These are phyloP conservation scores for Mucor indicus DNA, from an alignment of 371 early-diverging fungal species.

Conservation along the genomic window DNA sequence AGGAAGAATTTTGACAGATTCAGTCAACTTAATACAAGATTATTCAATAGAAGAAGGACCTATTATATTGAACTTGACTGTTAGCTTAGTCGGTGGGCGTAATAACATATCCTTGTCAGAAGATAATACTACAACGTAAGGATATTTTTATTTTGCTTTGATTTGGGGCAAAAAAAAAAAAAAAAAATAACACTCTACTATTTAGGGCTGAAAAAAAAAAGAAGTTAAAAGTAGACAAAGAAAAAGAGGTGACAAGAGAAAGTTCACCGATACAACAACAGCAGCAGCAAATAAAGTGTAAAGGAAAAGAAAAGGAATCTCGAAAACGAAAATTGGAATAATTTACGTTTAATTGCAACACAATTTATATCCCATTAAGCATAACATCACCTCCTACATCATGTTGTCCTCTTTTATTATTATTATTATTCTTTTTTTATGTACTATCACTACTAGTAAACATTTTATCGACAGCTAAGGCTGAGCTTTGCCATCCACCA, in stretches of 20 bases:
- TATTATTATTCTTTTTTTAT: not conserved
- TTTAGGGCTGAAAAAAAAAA: no score
- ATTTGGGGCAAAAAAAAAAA: not conserved
- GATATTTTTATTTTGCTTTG: no score
- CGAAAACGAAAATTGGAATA: slow-evolving; percentile 2
- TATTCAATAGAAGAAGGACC: slow-evolving; percentile 7
- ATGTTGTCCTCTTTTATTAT: not conserved
- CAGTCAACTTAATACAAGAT: slow-evolving; percentile 7
- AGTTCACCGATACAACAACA: no score
- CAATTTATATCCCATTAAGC: not conserved
- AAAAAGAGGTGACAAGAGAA: not conserved
- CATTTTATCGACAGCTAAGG: slow-evolving; percentile 10
- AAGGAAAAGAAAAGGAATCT: slow-evolving; percentile 4
- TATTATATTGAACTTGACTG: slow-evolving; percentile 16
- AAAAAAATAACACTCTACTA: not conserved
- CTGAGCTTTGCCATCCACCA: slow-evolving; percentile 35
- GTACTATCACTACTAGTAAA: not conserved
- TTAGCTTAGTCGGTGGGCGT: slow-evolving; percentile 14
- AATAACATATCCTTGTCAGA: not conserved
- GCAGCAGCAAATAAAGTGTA: not conserved
- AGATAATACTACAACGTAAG: not conserved
- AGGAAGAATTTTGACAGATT: slow-evolving; percentile 17
- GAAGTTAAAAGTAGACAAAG: not conserved
- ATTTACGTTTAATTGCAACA: not conserved
- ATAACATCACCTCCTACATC: not conserved